Base-by-base conservation (phyloP, 225 moss, liverwort and hornwort genomes). In the Sphagnum tenellum region DNA sequence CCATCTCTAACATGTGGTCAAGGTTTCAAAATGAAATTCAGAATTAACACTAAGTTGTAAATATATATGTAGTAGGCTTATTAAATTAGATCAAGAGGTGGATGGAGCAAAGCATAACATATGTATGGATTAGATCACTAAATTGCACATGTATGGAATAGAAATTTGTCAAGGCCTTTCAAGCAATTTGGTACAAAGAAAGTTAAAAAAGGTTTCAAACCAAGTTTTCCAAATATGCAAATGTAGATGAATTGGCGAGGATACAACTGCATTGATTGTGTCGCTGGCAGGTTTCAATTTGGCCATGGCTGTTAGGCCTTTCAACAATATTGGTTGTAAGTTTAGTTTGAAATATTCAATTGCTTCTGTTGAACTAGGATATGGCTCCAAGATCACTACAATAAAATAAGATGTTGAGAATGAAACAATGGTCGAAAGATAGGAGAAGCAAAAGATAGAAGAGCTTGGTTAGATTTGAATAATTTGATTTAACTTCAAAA, bases 311-410 rank as follows among this genome's bases (percentile, higher is more conserved):
- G 90, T 79, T 51, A 96, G 80, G 3, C 83, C 96, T 72, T 88
- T 90, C 0, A 92, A 79, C 63, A 98, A 75, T 3, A 90, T 14
- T 7, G 90, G 85, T 72, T 93, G 90, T 46, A 98, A 72, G 5
- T 68, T 66, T 61, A 81, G 77, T 47, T 87, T 83, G 66, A 89
- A 93, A 55, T 89, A 92, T 0, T 74, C 66, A 12, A 81, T 76
- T 5, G 87, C 81, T 4, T 90, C 76, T 46, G 71, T 54, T 49
- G 75, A 71, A 45, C 47, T 76, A 10, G 92, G 90, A 74, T 89
- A 88, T 13, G 96, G 96, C 73, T 98, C 96, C 81, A 86, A 71
- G 55, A 82, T 83, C 29, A 98, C 96, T 98, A 72, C 44, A 50
- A 3, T 12, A 55, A 5, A 66, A 65, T 58, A 8, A 58, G 29